Conservation (phyloP, 1,284 basidiomycete species). For the Wallemia hederae region DNA sequence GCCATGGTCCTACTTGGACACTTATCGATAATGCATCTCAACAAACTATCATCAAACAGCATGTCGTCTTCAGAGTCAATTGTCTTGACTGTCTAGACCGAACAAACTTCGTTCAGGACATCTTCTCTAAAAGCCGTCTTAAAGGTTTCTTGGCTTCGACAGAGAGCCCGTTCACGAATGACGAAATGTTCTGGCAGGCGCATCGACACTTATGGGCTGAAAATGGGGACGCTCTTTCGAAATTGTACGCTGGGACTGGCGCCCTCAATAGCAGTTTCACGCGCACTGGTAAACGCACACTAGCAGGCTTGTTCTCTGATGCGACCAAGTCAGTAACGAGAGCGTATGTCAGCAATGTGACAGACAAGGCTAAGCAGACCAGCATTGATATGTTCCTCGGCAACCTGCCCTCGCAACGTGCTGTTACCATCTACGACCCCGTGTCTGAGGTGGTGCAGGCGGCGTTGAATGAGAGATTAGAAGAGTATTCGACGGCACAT, state of each 20-base stretch:
- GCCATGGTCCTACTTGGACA: background rate
- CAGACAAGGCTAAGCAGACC: slow-evolving; percentile 75
- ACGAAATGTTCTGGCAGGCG: slow-evolving; percentile 37
- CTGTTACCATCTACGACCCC: slow-evolving; percentile 78
- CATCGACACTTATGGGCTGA: slow-evolving; percentile 92
- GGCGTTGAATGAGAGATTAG: slow-evolving; percentile 35
- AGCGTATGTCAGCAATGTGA: slow-evolving; percentile 94
- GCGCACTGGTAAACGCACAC: slow-evolving; percentile 66
- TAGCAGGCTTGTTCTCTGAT: slow-evolving; percentile 67
- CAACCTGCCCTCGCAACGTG: slow-evolving; percentile 57
- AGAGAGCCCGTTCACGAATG: slow-evolving; percentile 8
- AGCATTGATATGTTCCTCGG: slow-evolving; percentile 91
- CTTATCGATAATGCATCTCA: slow-evolving; percentile 16
- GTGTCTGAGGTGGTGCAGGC: slow-evolving; percentile 59
- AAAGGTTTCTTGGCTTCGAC: slow-evolving; percentile 21
- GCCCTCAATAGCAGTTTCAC: slow-evolving; percentile 88
- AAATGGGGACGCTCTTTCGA: slow-evolving; percentile 64
- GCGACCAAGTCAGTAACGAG: slow-evolving; percentile 84
- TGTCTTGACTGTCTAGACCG: slow-evolving; percentile 89
- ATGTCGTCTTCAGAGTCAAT: slow-evolving; percentile 74
- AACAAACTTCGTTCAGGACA: slow-evolving; percentile 72
- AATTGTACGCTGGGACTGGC: slow-evolving; percentile 89
- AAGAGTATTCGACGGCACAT: slow-evolving; percentile 58
- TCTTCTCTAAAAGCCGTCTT: slow-evolving; percentile 45
- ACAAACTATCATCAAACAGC: slow-evolving; percentile 48